Percentiles rank a stretch among this genome's conserved stretches.
Evolutionary conservation across 208 protist genomes (phyloP).

Genomic region (Trypanosoma avium): DNA sequence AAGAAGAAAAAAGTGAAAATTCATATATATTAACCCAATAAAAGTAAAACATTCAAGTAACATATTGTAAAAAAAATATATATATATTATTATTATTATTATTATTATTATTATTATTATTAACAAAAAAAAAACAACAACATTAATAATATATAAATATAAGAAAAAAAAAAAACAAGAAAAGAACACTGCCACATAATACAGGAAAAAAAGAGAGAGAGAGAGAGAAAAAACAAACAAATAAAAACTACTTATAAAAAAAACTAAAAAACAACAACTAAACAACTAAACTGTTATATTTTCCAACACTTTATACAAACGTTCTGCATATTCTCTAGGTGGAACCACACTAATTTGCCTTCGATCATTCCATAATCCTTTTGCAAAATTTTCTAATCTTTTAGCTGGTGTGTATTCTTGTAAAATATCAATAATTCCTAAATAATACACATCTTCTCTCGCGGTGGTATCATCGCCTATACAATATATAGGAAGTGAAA

Average conservation of each 20-base stretch:
- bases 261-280: neutral
- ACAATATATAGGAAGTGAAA: slow-evolving; percentile 76
- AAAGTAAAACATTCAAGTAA: too few relatives aligned
- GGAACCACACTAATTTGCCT: slow-evolving; percentile 84
- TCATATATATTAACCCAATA: too few relatives aligned
- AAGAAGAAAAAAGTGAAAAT: too few relatives aligned
- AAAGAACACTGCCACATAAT: neutral
- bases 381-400: slow-evolving; percentile 86
- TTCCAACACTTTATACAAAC: slow-evolving; percentile 78
- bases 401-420: slow-evolving; percentile 89
- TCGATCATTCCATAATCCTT: slow-evolving; percentile 70
- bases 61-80: too few relatives aligned
- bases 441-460: slow-evolving; percentile 89
- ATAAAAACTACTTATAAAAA: neutral
- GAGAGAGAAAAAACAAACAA: slow-evolving; percentile 5
- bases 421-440: slow-evolving; percentile 93
- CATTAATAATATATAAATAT: neutral
- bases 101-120: neutral
- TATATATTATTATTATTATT: neutral
- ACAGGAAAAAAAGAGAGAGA: slow-evolving; percentile 2
- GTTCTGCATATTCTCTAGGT: slow-evolving; percentile 76
- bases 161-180: slow-evolving; percentile 12
- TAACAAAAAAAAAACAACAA: slow-evolving; percentile 2
- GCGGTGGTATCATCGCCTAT: slow-evolving; percentile 62
- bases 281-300: slow-evolving; percentile 61